A percentile compares a stretch with the other conserved stretches of the same genome.
Conservation (phyloP, 139 green algal genomes). For the Edaphochlamys debaryana region DNA sequence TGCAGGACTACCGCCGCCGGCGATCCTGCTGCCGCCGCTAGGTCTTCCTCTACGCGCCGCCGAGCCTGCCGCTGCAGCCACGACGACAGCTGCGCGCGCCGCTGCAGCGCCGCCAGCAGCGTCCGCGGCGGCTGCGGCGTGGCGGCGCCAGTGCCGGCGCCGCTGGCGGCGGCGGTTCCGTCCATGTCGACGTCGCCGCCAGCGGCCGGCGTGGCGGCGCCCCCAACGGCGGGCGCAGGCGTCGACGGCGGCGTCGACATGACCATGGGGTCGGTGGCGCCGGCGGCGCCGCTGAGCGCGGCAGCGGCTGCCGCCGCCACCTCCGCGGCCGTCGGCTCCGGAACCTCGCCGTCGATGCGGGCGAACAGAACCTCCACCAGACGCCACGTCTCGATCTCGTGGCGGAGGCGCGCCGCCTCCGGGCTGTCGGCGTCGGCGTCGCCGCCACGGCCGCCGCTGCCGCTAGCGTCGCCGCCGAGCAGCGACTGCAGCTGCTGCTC, state of each 20-base stretch:
- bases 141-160: neutral
- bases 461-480: neutral
- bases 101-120: conserved; percentile 44
- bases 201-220: neutral
- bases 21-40: neutral
- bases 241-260: conserved; percentile 18
- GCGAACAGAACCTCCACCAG: conserved; percentile 70
- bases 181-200: neutral
- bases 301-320: neutral
- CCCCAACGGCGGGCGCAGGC: neutral
- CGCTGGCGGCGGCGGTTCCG: neutral
- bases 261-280: neutral
- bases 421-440: conserved; percentile 8
- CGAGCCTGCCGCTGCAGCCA: conserved; percentile 57
- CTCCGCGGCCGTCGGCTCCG: conserved; percentile 10
- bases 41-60: conserved; percentile 39
- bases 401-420: conserved; percentile 35
- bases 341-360: conserved; percentile 44
- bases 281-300: neutral
- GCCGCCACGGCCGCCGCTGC: neutral
- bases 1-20: conserved; percentile 60
- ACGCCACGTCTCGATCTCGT: conserved; percentile 76
- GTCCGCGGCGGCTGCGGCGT: neutral
- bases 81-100: conserved; percentile 38
- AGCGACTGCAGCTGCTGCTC: conserved; percentile 28